Evolutionary conservation across 257 asterid genomes (phyloP), one percentile per base, ranked within the genome.

Genomic region (Ocimum tenuiflorum): DNA sequence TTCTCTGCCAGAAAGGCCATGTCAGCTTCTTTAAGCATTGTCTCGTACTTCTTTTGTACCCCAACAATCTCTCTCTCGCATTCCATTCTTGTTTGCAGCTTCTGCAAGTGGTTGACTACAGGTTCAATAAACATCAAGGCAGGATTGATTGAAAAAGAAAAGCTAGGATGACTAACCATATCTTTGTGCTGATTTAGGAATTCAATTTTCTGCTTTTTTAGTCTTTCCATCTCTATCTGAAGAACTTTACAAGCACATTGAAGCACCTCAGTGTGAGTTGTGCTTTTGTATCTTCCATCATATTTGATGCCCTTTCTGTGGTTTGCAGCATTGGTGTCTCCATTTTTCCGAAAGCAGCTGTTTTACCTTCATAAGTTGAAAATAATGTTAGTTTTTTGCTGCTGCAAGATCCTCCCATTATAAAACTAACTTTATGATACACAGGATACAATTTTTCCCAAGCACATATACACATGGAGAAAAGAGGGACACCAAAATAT

Each of bases 51-150:
- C 53, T 74, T 74, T 4, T 27, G 58, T 27, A 70, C 56, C 75
- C 43, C n/a, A 22, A 61, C 77, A 23, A 82, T 67, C 78, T 83
- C 89, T 13, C 73, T 67, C 52, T 74, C 72, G 29, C 77, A 65
- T 41, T 75, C 83, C 71, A 67, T 64, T 65, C 67, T 63, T 1
- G 73, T 66, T 61, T 50, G 76, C 49, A 43, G 48, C 70, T 80
- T 79, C 95, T 87, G 71, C 73, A 80, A n/a, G n/a, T n/a, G 45
- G 50, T 22, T 47, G 47, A 35, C 48, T 20, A 38, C 12, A 23
- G 19, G 39, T 47, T 31, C 19, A 38, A 65, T 42, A 47, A 68
- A 63, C 33, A 46, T 50, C 7, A 63, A 23, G 19, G 20, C 27
- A 47, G 36, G 58, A 54, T n/a, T 50, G 18, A 69, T 23, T 54